Evolutionary conservation across 2,329 filamentous ascomycete species (phyloP).

Genomic region (Teratosphaeria nubilosa): DNA sequence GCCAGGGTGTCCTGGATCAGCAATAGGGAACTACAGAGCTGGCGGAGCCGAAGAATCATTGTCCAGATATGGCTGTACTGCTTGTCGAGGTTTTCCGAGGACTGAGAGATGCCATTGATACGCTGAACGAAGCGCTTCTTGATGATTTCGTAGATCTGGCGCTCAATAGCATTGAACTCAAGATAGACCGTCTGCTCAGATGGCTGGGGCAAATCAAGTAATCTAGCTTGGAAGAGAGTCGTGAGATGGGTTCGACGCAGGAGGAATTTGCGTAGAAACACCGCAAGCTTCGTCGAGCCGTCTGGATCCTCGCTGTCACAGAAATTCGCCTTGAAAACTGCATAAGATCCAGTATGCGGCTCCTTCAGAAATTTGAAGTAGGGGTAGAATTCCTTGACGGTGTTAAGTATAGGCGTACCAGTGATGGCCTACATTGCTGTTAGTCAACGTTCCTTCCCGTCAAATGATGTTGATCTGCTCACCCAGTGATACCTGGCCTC

Average conservation of each 20-base stretch:
- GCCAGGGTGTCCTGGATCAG: constrained; percentile 37
- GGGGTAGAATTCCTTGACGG: constrained; percentile 14
- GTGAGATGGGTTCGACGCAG: constrained; percentile 38
- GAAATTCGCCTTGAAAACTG: constrained; percentile 37
- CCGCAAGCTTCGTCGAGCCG: constrained; percentile 27
- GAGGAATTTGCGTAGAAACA: constrained; percentile 38
- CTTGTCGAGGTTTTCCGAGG: constrained; percentile 15
- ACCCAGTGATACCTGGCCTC: constrained; percentile 30
- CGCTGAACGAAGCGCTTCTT: constrained; percentile 29
- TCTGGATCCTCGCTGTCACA: constrained; percentile 20
- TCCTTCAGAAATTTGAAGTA: constrained; percentile 38
- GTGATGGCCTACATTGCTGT: constrained; percentile 55
- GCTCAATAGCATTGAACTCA: constrained; percentile 44
- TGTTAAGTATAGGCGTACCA: constrained; percentile 33
- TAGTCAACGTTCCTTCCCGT: constrained; percentile 87
- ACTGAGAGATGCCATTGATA: constrained; percentile 29
- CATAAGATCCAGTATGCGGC: constrained; percentile 30
- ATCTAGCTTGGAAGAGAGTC: constrained; percentile 42
- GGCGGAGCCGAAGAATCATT: constrained; percentile 42
- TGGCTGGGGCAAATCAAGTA: constrained; percentile 45
- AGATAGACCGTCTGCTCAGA: constrained; percentile 33
- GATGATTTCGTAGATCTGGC: constrained; percentile 45
- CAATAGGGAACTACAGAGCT: constrained; percentile 42
- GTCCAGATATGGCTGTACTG: constrained; percentile 34
- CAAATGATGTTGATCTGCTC: constrained; percentile 37